Conservation (phyloP, 1,139 yeast genomes). For the Saccharomyces uvarum region DNA sequence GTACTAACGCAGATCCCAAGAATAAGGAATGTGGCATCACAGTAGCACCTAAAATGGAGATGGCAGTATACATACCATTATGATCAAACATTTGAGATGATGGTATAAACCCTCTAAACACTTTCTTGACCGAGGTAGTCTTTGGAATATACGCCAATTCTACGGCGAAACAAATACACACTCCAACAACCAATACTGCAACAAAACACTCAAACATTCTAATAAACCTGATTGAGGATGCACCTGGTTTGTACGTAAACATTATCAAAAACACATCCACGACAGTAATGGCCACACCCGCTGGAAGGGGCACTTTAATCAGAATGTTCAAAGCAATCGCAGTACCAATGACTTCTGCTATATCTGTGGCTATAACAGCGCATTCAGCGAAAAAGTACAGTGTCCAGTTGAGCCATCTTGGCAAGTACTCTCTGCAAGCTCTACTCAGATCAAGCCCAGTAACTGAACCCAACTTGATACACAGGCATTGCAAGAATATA, state of each 20-base stretch:
- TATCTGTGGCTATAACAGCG: constrained; percentile 78
- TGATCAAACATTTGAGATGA: constrained; percentile 54
- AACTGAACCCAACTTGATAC: constrained; percentile 70
- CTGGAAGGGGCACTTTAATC: constrained; percentile 61
- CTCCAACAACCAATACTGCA: constrained; percentile 58
- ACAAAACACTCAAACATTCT: constrained; percentile 60
- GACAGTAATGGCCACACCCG: constrained; percentile 67
- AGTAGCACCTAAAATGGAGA: constrained; percentile 74
- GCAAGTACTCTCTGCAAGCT: constrained; percentile 56
- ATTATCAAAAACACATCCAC: constrained; percentile 67
- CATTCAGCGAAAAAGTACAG: constrained; percentile 67
- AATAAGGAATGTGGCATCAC: constrained; percentile 79
- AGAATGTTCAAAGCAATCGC: constrained; percentile 74
- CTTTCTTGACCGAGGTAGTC: constrained; percentile 39
- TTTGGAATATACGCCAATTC: constrained; percentile 53
- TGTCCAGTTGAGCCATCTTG: constrained; percentile 48
- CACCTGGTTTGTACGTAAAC: constrained; percentile 67
- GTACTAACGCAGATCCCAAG: constrained; percentile 68
- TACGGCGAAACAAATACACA: constrained; percentile 64
- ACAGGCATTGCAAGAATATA: constrained; percentile 61
- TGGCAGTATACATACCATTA: constrained; percentile 62
- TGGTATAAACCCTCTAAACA: constrained; percentile 68
- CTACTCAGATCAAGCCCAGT: constrained; percentile 74
- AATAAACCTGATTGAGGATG: constrained; percentile 55
- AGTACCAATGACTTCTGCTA: constrained; percentile 84